Base-by-base conservation (phyloP, 2,329 filamentous ascomycete species). In the Fusarium veterinarium region DNA sequence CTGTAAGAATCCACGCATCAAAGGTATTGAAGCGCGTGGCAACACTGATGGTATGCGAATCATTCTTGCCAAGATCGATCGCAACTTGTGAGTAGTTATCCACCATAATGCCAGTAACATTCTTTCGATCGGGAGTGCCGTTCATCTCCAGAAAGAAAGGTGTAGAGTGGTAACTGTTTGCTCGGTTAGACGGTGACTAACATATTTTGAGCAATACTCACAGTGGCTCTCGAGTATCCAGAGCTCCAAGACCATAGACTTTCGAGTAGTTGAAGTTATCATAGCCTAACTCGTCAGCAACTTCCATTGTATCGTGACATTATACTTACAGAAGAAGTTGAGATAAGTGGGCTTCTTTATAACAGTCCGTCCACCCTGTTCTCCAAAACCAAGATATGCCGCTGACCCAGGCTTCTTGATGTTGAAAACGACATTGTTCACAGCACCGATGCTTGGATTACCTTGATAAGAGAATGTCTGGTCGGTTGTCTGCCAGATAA, bases 1-100 rank as follows among this genome's bases (percentile, higher is more conserved):
- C 60, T 0, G 60, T 48, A 1, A 60, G 28, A 4, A 60, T 63
- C 25, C 23, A 63, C 5, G 53, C 35, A 0, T 60, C 60, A 23
- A 63, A 63, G 0, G 60, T 63, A 11, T 63, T 60, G n/a, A 63
- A 63, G 2, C 60, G 60, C 5, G 53, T 63, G 14, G 60, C 60
- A 8, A 63, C 20, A 16, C 60, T 60, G 9, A 63, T 63, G 0
- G 30, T 41, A 20, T 60, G 23, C 1, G 60, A 63, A n/a, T 49
- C 30, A 13, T 42, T 60, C 19, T 63, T 63, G 5, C 60, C 44
- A 12, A 60, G 53, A 3, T 63, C 53, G 3, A 63, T 60, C 0
- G 60, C 42, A 37, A 63, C 42, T 17, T 63, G 60, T 1, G 42
- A 49, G 5, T 60, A 49, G 12, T 60, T 60, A 12, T 63, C 60